Conservation (phyloP, 2,329 filamentous ascomycete species). For the Coniochaeta ligniaria region DNA sequence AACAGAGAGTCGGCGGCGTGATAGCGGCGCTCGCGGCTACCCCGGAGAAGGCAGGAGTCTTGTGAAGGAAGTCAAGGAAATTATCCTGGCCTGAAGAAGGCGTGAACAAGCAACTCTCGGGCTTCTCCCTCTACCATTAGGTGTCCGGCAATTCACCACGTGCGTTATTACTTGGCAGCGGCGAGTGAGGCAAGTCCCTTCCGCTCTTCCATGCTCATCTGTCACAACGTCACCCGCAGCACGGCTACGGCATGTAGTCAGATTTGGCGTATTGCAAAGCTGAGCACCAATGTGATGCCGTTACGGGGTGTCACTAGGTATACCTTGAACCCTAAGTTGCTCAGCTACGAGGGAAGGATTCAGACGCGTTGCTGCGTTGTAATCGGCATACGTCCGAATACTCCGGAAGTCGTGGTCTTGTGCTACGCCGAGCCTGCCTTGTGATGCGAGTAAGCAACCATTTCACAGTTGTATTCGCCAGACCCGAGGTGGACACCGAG, state of each 20-base stretch:
- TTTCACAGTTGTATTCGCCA: background rate
- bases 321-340: background rate
- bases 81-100: too few species aligned
- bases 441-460: background rate
- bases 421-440: background rate
- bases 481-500: background rate
- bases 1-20: too few species aligned
- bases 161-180: too few species aligned
- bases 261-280: background rate
- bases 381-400: background rate
- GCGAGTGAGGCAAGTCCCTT: too few species aligned
- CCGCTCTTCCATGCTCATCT: too few species aligned
- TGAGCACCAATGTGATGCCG: background rate
- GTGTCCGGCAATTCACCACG: too few species aligned
- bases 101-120: too few species aligned
- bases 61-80: too few species aligned
- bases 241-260: background rate
- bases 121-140: too few species aligned
- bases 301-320: background rate
- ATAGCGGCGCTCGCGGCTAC: too few species aligned
- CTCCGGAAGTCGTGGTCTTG: background rate
- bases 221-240: background rate
- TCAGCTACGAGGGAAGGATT: background rate
- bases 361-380: background rate
- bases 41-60: too few species aligned